phyloP scores from a whole-genome alignment of 2,329 filamentous ascomycete genomes.

The Aspergillus intermedius region DNA sequence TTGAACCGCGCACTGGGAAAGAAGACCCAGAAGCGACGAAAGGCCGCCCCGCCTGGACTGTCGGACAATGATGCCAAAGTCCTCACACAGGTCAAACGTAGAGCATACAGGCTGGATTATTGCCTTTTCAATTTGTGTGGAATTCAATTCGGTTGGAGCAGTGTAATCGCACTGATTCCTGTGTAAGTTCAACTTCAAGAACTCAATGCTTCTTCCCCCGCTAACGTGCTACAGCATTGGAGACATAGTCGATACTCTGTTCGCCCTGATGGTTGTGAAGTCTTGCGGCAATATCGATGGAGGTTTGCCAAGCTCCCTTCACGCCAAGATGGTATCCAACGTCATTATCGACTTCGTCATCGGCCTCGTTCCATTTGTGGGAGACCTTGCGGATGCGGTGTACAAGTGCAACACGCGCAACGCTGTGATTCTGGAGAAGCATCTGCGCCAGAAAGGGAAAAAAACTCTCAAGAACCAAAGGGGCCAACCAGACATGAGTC shows the following conservation, averaged over 20 bases:
- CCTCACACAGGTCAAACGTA: constrained; percentile 76
- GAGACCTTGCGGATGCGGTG: constrained; percentile 42
- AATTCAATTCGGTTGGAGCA: constrained; percentile 81
- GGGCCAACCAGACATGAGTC: constrained; percentile 29
- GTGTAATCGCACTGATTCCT: constrained; percentile 77
- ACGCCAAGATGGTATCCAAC: constrained; percentile 72
- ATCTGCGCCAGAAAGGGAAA: constrained; percentile 36
- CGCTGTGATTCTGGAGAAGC: constrained; percentile 39
- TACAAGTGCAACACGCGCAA: constrained; percentile 46
- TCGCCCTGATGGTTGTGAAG: constrained; percentile 69
- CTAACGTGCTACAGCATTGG: constrained; percentile 51
- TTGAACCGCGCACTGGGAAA: constrained; percentile 58
- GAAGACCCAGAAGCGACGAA: constrained; percentile 77
- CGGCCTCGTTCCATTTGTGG: constrained; percentile 47
- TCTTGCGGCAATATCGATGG: constrained; percentile 69
- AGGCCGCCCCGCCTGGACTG: constrained; percentile 74
- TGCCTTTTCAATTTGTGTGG: constrained; percentile 74
- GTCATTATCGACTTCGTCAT: constrained; percentile 50
- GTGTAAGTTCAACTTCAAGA: constrained; percentile 52
- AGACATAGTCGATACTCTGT: constrained; percentile 64
- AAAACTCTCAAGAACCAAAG: constrained; percentile 23
- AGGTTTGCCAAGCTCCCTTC: constrained; percentile 55
- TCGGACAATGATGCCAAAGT: constrained; percentile 74
- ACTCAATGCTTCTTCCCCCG: not conserved
- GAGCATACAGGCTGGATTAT: constrained; percentile 81